Percentiles rank a stretch among this genome's conserved stretches.
phyloP scores from a whole-genome alignment of 768 basidiomycete genomes.

The Termitomyces sp. region DNA sequence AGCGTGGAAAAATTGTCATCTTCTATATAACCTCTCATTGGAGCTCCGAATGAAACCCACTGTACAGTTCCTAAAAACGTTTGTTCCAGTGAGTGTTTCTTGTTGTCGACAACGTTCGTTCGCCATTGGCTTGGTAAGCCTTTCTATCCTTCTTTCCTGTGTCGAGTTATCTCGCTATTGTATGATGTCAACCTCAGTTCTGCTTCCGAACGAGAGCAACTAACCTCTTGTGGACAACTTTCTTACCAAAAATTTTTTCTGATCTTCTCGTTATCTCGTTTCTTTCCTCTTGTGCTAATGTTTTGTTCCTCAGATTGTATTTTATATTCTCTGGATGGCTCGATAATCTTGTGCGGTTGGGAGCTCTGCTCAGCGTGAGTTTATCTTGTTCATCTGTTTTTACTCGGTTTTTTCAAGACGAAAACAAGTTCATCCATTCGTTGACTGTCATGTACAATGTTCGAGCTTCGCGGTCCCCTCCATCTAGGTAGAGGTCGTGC shows the following conservation, averaged over 20 bases:
- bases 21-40: conserved; percentile 1
- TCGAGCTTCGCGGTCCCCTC: conserved; percentile 33
- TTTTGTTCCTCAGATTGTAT: conserved; percentile 4
- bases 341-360: background rate
- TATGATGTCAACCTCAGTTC: conserved; percentile 37
- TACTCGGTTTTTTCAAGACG: conserved; percentile 36
- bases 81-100: background rate
- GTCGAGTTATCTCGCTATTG: background rate
- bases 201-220: conserved; percentile 77
- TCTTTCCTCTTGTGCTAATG: conserved; percentile 19
- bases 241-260: conserved; percentile 58
- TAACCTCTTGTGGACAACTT: conserved; percentile 72
- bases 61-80: conserved; percentile 35
- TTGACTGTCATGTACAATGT: conserved; percentile 51
- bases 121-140: conserved; percentile 18
- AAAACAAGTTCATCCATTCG: conserved; percentile 87
- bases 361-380: conserved; percentile 6
- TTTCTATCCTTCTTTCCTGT: background rate
- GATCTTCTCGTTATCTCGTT: conserved; percentile 28
- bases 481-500: conserved; percentile 31
- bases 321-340: background rate
- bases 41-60: conserved; percentile 29
- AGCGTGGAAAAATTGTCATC: background rate
- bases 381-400: conserved; percentile 18
- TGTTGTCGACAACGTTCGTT: background rate